A percentile compares a stretch with the other conserved stretches of the same genome.
Conservation (phyloP, 2,329 filamentous ascomycete species). For the Dactylellina cionopaga region DNA sequence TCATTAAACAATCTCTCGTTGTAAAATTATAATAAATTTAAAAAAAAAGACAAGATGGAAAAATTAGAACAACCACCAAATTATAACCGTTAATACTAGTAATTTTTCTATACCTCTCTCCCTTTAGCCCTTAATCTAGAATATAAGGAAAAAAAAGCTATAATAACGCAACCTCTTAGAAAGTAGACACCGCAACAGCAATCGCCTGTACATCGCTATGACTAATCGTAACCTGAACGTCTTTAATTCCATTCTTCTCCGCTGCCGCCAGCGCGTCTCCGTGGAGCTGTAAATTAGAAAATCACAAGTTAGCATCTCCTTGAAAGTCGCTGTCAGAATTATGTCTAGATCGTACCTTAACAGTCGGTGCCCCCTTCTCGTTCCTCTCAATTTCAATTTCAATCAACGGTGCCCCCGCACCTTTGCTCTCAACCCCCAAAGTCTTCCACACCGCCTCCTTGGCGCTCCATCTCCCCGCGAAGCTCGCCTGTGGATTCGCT, state of each 20-base stretch:
- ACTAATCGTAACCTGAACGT: conserved; percentile 91
- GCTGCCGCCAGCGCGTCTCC: conserved; percentile 85
- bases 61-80: conserved; percentile 7
- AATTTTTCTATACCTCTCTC: conserved; percentile 13
- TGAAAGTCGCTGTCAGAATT: conserved; percentile 9
- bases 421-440: conserved; percentile 84
- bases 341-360: conserved; percentile 73
- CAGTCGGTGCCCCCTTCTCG: conserved; percentile 81
- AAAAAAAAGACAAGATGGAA: not conserved
- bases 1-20: conserved; percentile 6
- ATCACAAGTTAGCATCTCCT: conserved; percentile 62
- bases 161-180: conserved; percentile 70
- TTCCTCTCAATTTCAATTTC: conserved; percentile 92
- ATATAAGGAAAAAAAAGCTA: not conserved
- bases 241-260: conserved; percentile 85
- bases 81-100: not conserved
- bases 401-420: conserved; percentile 86
- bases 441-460: conserved; percentile 99
- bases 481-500: conserved; percentile 83
- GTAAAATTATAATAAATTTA: not conserved
- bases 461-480: conserved; percentile 93
- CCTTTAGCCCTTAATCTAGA: not conserved
- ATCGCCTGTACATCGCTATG: conserved; percentile 95
- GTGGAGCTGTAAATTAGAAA: conserved; percentile 71
- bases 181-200: conserved; percentile 86